A percentile compares a stretch with the other conserved stretches of the same genome.
phyloP scores from a whole-genome alignment of 306 rosid species.

The Amphicarpaea edgeworthii region DNA sequence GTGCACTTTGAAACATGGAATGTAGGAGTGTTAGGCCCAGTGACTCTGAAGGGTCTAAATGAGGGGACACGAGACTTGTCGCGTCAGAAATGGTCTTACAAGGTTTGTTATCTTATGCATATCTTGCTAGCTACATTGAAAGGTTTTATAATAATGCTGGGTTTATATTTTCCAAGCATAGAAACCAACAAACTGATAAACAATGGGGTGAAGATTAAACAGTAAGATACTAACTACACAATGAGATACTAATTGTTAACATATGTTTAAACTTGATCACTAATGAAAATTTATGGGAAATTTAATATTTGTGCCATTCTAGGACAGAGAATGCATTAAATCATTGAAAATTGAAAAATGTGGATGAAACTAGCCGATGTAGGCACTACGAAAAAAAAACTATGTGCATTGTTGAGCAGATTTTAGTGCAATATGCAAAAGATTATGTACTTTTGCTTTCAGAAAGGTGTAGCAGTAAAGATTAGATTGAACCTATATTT shows the following conservation, averaged over 20 bases:
- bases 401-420: constrained; percentile 8
- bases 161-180: not conserved
- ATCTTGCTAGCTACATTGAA: not conserved
- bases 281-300: not conserved
- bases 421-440: constrained; percentile 13
- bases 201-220: not conserved
- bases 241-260: constrained; percentile 5
- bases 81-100: constrained; percentile 89
- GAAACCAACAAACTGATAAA: not conserved
- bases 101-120: constrained; percentile 58
- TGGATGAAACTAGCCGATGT: not conserved
- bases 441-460: not conserved
- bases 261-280: constrained; percentile 2
- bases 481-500: constrained; percentile 14
- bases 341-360: constrained; percentile 20
- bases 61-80: constrained; percentile 76
- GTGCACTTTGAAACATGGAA: constrained; percentile 74
- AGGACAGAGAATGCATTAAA: not conserved
- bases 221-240: not conserved
- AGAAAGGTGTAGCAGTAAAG: not conserved
- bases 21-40: constrained; percentile 83
- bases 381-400: not conserved
- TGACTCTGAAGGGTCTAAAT: constrained; percentile 68
- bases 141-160: constrained; percentile 5
- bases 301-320: not conserved